Base-by-base conservation (phyloP, 164 flowering plant species). In the Nelumbo lutea region DNA sequence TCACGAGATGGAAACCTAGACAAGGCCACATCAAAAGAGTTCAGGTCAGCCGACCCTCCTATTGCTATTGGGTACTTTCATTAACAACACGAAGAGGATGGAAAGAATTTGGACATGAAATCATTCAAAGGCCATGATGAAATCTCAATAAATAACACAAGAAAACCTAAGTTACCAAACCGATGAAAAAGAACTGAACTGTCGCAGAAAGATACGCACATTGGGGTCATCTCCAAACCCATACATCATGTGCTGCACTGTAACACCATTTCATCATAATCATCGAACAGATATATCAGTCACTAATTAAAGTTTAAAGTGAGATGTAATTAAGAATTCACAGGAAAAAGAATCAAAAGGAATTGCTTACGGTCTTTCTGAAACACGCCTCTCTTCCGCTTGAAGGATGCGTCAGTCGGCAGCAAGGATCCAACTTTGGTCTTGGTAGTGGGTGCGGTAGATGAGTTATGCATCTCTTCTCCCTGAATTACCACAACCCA, bases 231-330 rank as follows among this genome's bases (percentile, higher is more conserved):
- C 98, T 44, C 98, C 98, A 75, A 85, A 93, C 57, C 98, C 98
- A 69, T 90, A 90, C 98, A 93, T 90, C 96, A 93, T 93, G 76
- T 90, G 96, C 79, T 90, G 97, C 85, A 94, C 98, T 91, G 89
- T 40, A 67, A n/a, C 78, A 70, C 60, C 40, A 73, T 53, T 15
- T 11, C 78, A 70, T 62, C 40, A 73, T 53, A 15, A 53, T 4
- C 55, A 10, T 47, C 51, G 2, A 65, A 13, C 27, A 58, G n/a
- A 53, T 11, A 11, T 11, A 11, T 11, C 14, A 53, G 1, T 53
- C 11, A 53, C 57, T 13, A 0, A 13, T 27, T 27, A 27, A 27
- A 27, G 27, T 27, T 27, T 27, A 3, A 3, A 6, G 53, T 50
- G 53, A 50, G 53, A 27, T 27, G 27, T 27, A 0, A 27, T 27